Percentiles rank a stretch among this genome's conserved stretches.
These are phyloP conservation scores for Pedinophyceae sp. DNA, from an alignment of 139 green algal genomes.

Conservation along the genomic window DNA sequence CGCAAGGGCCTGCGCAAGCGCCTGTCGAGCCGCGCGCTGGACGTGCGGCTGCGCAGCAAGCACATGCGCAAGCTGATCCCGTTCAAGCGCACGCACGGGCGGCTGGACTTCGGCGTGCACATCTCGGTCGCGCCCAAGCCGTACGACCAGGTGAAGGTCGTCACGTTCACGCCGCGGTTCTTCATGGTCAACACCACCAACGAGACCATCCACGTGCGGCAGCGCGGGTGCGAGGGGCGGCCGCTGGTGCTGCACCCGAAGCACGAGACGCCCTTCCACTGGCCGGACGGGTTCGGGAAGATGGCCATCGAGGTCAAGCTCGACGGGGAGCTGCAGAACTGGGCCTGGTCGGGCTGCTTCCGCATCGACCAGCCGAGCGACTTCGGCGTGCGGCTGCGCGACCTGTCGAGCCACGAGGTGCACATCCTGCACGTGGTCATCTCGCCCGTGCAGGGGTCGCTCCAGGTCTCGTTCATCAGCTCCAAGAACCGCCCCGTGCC, in stretches of 20 bases:
- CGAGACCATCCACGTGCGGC: constrained; percentile 12
- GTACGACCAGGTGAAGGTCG: constrained; percentile 21
- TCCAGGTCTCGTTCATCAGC: constrained; percentile 18
- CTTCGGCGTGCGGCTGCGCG: constrained; percentile 2
- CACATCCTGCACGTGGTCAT: constrained; percentile 26
- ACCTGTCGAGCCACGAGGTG: not conserved
- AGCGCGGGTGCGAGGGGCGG: constrained; percentile 10
- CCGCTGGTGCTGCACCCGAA: constrained; percentile 7
- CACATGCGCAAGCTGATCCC: no score
- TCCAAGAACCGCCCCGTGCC: constrained; percentile 4
- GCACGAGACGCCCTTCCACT: constrained; percentile 30
- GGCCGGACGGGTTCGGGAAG: constrained; percentile 14
- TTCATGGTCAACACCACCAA: constrained; percentile 23
- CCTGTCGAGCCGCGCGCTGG: no score
- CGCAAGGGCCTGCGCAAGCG: no score
- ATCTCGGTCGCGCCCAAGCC: constrained; percentile 14
- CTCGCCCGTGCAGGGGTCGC: constrained; percentile 13
- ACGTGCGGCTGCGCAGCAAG: no score
- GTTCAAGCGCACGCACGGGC: no score
- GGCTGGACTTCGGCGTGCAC: constrained; percentile 25
- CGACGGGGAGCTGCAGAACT: not conserved
- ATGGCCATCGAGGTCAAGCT: not conserved
- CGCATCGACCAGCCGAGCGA: constrained; percentile 4
- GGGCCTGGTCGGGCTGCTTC: constrained; percentile 6
- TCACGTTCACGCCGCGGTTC: constrained; percentile 24